Conservation (phyloP, 495 filamentous ascomycete species). For the Neurospora sp. region DNA sequence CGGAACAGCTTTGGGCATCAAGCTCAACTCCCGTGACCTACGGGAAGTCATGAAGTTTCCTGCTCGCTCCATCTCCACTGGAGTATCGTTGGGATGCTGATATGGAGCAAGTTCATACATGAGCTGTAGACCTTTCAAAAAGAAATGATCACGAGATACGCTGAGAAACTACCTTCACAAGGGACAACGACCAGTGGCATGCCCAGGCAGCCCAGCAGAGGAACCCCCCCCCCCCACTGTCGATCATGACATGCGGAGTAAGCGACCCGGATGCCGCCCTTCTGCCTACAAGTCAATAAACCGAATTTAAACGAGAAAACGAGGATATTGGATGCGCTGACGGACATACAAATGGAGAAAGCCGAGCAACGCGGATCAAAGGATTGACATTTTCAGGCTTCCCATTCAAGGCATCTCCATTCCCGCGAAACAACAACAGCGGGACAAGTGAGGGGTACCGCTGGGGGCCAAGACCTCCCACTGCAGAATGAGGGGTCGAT, state of each 20-base stretch:
- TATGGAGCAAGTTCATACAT: too few relatives aligned
- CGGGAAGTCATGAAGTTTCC: neutral
- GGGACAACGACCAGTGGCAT: neutral
- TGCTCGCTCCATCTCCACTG: neutral
- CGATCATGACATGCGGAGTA: neutral
- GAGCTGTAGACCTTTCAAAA: neutral
- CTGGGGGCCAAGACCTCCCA: neutral
- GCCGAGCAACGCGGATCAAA: neutral
- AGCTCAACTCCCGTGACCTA: neutral
- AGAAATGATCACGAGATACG: neutral
- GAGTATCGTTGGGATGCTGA: neutral
- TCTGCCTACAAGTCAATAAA: neutral
- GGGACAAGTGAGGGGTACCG: neutral
- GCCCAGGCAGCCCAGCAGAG: neutral
- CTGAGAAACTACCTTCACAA: neutral
- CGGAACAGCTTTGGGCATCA: neutral
- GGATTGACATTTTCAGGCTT: neutral
- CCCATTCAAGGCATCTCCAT: neutral
- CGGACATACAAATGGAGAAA: neutral
- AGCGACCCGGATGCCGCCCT: neutral
- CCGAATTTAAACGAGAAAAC: neutral
- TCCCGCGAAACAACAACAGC: neutral
- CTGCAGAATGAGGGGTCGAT: neutral
- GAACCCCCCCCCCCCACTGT: neutral
- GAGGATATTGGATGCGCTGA: neutral